Conservation (phyloP, 768 basidiomycete species). For the Tricholoma hemisulphureum region DNA sequence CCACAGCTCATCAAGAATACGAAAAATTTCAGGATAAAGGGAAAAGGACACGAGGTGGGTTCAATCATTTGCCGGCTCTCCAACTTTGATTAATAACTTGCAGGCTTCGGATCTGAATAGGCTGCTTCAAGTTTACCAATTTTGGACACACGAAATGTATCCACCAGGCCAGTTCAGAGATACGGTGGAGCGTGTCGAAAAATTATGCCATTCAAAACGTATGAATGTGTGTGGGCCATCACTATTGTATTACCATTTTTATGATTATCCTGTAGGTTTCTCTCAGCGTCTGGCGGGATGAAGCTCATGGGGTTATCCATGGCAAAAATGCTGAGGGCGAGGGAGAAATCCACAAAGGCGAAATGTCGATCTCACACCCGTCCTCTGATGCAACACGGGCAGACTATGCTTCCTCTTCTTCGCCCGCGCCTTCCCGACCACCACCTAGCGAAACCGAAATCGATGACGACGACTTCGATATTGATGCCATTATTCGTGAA, state of each 20-base stretch:
- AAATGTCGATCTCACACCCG: constrained; percentile 10
- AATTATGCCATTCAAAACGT: constrained; percentile 78
- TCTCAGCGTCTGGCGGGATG: constrained; percentile 76
- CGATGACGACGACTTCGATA: constrained; percentile 47
- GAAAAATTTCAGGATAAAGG: constrained; percentile 76
- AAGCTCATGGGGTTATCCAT: constrained; percentile 42
- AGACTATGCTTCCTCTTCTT: constrained; percentile 34
- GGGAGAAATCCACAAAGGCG: constrained; percentile 14
- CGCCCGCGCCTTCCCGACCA: constrained; percentile 32
- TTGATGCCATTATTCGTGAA: constrained; percentile 49
- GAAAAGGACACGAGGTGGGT: constrained; percentile 89
- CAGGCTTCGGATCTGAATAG: constrained; percentile 81
- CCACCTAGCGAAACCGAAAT: constrained; percentile 41
- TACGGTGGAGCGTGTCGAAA: constrained; percentile 83
- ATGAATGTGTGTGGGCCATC: constrained; percentile 65
- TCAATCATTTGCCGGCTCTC: background rate
- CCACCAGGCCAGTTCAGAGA: constrained; percentile 87
- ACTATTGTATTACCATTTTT: background rate
- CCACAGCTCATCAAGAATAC: constrained; percentile 74
- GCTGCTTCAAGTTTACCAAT: constrained; percentile 82
- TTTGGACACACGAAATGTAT: constrained; percentile 93
- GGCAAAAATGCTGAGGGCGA: constrained; percentile 22
- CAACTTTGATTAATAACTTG: background rate
- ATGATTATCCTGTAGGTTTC: constrained; percentile 46
- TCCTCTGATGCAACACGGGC: constrained; percentile 27